Base-by-base conservation (phyloP, 805 yeast species). In the Kazachstania kunashirensis region DNA sequence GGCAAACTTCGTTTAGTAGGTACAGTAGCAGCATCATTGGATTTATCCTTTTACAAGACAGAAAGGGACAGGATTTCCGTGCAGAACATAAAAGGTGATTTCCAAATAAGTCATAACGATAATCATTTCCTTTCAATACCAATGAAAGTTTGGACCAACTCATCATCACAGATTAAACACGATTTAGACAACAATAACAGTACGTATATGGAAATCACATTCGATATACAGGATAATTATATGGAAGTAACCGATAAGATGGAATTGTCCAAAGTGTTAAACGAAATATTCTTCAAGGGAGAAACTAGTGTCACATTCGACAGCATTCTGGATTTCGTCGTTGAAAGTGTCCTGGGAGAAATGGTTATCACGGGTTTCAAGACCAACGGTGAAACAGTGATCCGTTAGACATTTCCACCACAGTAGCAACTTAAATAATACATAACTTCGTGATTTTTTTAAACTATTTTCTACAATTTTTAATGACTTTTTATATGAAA, bases 81-180 rank as follows among this genome's bases (percentile, higher is more conserved):
- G 2, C 44, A 53, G 4, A 49, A 57, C 12, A 55, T 71, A 1
- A 61, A 62, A 38, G 78, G 78, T 6, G 36, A 48, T 4, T 61
- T 71, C 10, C 55, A 57, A 28, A 49, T 75, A 25, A 61, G 47
- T 34, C 68, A 68, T 41, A 46, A 63, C 5, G 63, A 50, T 3
- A 43, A 39, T 12, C 61, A 59, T 37, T 73, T 75, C 50, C 68
- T 71, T 5, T 57, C 63, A n/a, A 49, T 73, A 11, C 60, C 62
- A 4, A 47, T 70, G 46, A 49, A 50, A 8, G 63, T 63, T 6
- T 75, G 79, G 79, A 59, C 60, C 17, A 43, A 46, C n/a, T 62
- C 72, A 5, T 53, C 55, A 1, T 69, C 75, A 4, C 53, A 48
- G 26, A 60, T 53, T 10, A 16, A 47, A n/a, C 47, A 48, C 33